phyloP scores from a whole-genome alignment of 2,329 filamentous ascomycete species.

The Alternaria rosae region DNA sequence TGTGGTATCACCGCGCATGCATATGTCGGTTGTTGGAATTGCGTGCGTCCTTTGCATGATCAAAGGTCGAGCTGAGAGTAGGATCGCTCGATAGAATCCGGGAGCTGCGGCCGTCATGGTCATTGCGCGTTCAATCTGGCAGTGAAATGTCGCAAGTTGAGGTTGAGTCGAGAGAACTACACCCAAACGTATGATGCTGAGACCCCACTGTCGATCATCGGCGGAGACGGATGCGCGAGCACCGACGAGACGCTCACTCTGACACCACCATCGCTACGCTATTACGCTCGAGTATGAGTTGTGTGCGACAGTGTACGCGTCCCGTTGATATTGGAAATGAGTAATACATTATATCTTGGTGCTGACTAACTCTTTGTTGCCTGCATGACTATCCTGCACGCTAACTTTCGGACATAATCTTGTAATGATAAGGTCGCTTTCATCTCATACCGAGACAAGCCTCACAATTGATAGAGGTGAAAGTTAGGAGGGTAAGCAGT shows the following conservation, averaged over 20 bases:
- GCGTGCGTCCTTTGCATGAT: not conserved
- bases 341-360: not conserved
- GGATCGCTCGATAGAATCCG: accelerated
- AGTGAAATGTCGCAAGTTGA: not conserved
- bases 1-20: slow-evolving; percentile 5
- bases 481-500: not conserved
- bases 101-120: not conserved
- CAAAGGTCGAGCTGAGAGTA: not conserved
- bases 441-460: not conserved
- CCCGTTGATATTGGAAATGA: not conserved
- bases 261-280: not conserved
- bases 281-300: not conserved
- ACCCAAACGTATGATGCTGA: not conserved
- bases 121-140: not conserved
- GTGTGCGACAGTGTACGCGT: not conserved
- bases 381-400: not conserved
- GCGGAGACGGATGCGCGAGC: not conserved
- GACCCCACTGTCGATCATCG: slow-evolving; percentile 13
- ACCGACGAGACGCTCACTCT: slow-evolving; percentile 10
- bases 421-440: not conserved
- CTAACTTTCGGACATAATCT: not conserved
- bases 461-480: no score
- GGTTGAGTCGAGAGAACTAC: not conserved
- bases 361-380: not conserved
- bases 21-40: slow-evolving; percentile 5